Evolutionary conservation across 345 rosid species (phyloP).

Genomic region (Laguncularia racemosa): DNA sequence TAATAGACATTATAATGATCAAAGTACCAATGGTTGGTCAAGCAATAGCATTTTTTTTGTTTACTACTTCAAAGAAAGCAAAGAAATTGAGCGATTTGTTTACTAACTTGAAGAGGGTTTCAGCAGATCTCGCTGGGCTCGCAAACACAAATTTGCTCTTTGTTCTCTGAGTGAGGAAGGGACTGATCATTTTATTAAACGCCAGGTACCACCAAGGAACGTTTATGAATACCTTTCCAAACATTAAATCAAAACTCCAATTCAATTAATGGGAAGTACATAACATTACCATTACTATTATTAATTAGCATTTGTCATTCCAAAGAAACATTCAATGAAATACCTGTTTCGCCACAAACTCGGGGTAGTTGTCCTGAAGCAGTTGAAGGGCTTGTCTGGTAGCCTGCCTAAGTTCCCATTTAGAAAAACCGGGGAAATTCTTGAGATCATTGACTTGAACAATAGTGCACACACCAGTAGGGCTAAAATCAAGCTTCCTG

Average conservation of each 20-base stretch:
- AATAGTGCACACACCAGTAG: slow-evolving; percentile 26
- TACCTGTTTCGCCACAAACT: slow-evolving; percentile 44
- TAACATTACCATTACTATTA: no score
- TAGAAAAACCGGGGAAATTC: slow-evolving; percentile 39
- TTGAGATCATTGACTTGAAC: slow-evolving; percentile 42
- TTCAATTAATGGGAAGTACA: no score
- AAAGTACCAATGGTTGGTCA: no score
- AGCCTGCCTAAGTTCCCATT: slow-evolving; percentile 26
- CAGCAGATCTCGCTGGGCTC: slow-evolving; percentile 33
- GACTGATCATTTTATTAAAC: slow-evolving; percentile 36
- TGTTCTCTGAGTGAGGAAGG: slow-evolving; percentile 46
- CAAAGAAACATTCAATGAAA: no score
- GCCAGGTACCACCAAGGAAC: slow-evolving; percentile 57
- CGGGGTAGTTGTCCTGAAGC: slow-evolving; percentile 55
- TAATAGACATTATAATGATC: no score
- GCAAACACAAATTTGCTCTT: slow-evolving; percentile 51
- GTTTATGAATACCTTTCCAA: slow-evolving; percentile 40
- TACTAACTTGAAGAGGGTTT: slow-evolving; percentile 47
- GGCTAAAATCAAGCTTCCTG: slow-evolving; percentile 36
- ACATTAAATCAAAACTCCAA: slow-evolving; percentile 2
- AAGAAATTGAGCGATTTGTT: no score
- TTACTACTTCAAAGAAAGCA: no score
- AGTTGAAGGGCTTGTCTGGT: slow-evolving; percentile 30
- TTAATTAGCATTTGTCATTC: no score
- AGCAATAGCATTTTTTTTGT: no score